A percentile compares a stretch with the other conserved stretches of the same genome.
Conservation (phyloP, 257 asterid species). For the Penstemon barbatus region DNA sequence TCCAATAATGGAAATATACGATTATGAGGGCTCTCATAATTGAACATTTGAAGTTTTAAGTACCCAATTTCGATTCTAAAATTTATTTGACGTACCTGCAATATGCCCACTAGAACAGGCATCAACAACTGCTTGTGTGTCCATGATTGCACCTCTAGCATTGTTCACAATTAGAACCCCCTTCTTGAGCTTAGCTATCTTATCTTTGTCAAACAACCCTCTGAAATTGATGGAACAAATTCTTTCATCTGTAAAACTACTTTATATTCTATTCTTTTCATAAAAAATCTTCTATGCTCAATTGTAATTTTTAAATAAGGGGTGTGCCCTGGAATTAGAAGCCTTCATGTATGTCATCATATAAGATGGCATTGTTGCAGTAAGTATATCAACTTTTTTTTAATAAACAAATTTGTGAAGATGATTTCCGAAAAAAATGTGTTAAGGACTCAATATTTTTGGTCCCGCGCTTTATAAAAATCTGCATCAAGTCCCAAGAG, state of each 20-base stretch:
- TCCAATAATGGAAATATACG: background rate
- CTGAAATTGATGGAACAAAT: conserved; percentile 36
- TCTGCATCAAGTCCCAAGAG: too few relatives aligned
- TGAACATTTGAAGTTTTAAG: background rate
- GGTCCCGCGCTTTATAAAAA: too few relatives aligned
- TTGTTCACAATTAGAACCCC: conserved; percentile 93
- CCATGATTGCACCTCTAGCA: conserved; percentile 99
- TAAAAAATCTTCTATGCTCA: background rate
- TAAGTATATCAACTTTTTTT: background rate
- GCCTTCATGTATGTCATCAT: background rate
- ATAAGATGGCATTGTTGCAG: background rate
- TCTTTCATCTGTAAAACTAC: background rate
- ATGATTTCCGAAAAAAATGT: background rate
- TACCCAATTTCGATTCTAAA: background rate
- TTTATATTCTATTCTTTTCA: background rate
- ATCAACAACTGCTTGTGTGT: conserved; percentile 94
- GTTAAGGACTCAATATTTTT: too few relatives aligned
- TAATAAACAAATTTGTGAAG: background rate
- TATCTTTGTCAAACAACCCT: conserved; percentile 84
- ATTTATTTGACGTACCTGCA: conserved; percentile 55
- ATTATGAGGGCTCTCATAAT: too few relatives aligned
- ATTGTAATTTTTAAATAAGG: too few relatives aligned
- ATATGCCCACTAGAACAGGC: conserved; percentile 94
- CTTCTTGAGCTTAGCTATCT: conserved; percentile 83
- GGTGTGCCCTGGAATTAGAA: background rate